phyloP scores from a whole-genome alignment of 176 grass and related monocot genomes.

The Pontederia crassipes region DNA sequence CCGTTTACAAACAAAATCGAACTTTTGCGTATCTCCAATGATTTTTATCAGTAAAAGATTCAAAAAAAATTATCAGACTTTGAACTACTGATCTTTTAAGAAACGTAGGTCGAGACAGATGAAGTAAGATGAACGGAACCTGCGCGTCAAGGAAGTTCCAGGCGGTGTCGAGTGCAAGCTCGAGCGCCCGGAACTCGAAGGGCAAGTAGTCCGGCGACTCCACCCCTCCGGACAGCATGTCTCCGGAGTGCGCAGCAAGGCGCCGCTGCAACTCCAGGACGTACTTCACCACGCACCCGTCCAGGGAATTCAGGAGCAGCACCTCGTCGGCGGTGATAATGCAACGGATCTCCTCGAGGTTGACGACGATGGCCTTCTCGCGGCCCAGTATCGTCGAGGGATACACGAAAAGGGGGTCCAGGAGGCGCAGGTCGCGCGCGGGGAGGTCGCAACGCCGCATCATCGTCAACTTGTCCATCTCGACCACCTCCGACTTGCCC shows the following conservation, averaged over 20 bases:
- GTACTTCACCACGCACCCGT: conserved; percentile 77
- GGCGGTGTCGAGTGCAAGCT: conserved; percentile 83
- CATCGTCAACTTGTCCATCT: conserved; percentile 79
- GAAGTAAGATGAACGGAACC: conserved; percentile 21
- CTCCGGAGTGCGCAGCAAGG: conserved; percentile 27
- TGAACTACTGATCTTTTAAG: too few species aligned
- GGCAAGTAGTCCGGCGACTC: conserved; percentile 42
- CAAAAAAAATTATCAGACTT: too few species aligned
- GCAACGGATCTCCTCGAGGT: conserved; percentile 87
- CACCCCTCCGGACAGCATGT: conserved; percentile 6
- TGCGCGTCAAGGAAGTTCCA: conserved; percentile 82
- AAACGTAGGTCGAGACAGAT: background rate
- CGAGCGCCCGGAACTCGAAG: conserved; percentile 93
- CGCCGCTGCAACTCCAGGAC: conserved; percentile 79
- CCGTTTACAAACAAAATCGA: too few species aligned
- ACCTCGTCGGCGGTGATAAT: conserved; percentile 95
- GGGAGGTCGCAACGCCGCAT: conserved; percentile 94
- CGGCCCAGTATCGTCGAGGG: conserved; percentile 72
- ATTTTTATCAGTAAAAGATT: too few species aligned
- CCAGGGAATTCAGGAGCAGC: conserved; percentile 76
- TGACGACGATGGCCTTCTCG: conserved; percentile 89
- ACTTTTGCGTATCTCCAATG: too few species aligned
- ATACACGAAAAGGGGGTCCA: conserved; percentile 94
- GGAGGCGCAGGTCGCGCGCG: conserved; percentile 83
- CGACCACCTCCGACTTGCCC: conserved; percentile 49